phyloP scores from a whole-genome alignment of 1,284 basidiomycete genomes.

The Boletus semigastroideus region DNA sequence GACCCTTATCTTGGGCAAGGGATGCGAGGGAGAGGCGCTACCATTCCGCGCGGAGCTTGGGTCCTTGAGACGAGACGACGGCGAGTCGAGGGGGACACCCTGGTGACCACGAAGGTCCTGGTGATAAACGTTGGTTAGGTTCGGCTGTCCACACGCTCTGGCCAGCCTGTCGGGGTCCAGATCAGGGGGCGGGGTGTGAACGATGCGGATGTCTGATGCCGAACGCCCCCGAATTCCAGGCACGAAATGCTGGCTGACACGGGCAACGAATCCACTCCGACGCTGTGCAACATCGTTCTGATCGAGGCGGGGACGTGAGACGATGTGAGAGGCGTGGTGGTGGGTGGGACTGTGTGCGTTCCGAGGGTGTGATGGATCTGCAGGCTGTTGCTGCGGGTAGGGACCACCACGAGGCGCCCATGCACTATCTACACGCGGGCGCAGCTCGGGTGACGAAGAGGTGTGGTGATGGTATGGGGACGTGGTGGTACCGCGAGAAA shows the following conservation, averaged over 20 bases:
- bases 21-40: slow-evolving; percentile 1
- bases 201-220: slow-evolving; percentile 26
- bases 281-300: slow-evolving; percentile 4
- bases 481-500: slow-evolving; percentile 11
- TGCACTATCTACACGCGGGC: slow-evolving; percentile 21
- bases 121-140: slow-evolving; percentile 9
- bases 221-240: slow-evolving; percentile 23
- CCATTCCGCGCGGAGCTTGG: neutral
- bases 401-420: slow-evolving; percentile 25
- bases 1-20: slow-evolving; percentile 21
- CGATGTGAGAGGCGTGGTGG: slow-evolving; percentile 9
- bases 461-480: slow-evolving; percentile 22
- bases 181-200: slow-evolving; percentile 24
- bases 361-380: slow-evolving; percentile 5
- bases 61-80: slow-evolving; percentile 7
- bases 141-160: slow-evolving; percentile 29
- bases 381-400: slow-evolving; percentile 14
- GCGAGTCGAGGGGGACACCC: neutral
- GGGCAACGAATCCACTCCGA: slow-evolving; percentile 16
- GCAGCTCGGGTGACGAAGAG: slow-evolving; percentile 27
- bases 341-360: neutral
- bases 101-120: slow-evolving; percentile 4
- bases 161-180: slow-evolving; percentile 31
- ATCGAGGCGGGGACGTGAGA: slow-evolving; percentile 11
- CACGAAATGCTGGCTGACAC: slow-evolving; percentile 8